Percentiles rank a stretch among this genome's conserved stretches.
Conservation (phyloP, 2,329 filamentous ascomycete species). For the Talaromyces sp. region DNA sequence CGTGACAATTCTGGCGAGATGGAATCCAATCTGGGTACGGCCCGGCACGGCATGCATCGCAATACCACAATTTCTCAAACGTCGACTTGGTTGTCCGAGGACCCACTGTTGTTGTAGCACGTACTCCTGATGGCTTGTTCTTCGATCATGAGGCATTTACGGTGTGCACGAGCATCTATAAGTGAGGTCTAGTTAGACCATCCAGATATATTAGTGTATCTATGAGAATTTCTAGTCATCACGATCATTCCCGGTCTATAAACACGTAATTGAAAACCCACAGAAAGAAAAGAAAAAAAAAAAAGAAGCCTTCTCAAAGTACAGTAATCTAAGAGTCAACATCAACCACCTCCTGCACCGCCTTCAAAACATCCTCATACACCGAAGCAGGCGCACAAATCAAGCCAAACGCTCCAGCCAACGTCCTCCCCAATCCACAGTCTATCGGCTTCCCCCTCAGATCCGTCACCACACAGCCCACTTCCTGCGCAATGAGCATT, state of each 20-base stretch:
- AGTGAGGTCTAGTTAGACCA: not conserved
- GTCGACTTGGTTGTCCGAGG: no score
- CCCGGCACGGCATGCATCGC: no score
- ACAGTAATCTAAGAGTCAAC: not conserved
- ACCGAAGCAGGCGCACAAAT: constrained; percentile 40
- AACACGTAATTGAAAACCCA: not conserved
- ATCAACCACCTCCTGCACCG: constrained; percentile 23
- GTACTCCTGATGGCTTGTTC: no score
- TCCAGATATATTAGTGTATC: not conserved
- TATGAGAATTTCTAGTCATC: not conserved
- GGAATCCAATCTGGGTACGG: no score
- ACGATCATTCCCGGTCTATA: not conserved
- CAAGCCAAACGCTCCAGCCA: constrained; percentile 40
- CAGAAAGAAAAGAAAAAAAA: no score
- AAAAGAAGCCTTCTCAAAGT: not conserved
- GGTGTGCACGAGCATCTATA: no score
- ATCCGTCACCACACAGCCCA: constrained; percentile 51
- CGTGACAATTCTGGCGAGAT: no score
- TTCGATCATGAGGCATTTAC: no score
- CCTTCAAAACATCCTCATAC: constrained; percentile 33
- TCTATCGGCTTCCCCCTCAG: constrained; percentile 49
- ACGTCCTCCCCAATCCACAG: constrained; percentile 42
- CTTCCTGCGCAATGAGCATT: constrained; percentile 50
- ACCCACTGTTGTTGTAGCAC: no score
- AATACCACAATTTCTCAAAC: no score